Evolutionary conservation across 1,284 basidiomycete species (phyloP).

Genomic region (Thecaphora frezii): DNA sequence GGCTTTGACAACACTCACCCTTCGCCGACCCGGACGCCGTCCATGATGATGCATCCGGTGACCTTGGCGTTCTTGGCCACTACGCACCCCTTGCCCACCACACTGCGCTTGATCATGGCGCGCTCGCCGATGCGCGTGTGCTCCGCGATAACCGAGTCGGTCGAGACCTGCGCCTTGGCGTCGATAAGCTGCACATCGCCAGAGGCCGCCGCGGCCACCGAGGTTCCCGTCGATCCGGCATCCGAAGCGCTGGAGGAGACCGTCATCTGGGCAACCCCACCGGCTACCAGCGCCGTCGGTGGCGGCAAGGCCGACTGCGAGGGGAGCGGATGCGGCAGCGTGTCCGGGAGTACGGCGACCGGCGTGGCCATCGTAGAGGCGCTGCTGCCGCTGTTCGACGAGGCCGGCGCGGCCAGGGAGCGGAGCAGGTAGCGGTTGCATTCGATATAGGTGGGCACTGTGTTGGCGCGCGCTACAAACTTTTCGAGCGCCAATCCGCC

Average conservation of each 20-base stretch:
- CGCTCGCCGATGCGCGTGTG: constrained; percentile 81
- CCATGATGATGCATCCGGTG: constrained; percentile 81
- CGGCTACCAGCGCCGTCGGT: neutral
- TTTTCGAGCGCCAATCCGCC: constrained; percentile 59
- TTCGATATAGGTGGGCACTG: constrained; percentile 77
- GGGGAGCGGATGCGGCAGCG: constrained; percentile 32
- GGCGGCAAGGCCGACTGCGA: constrained; percentile 19
- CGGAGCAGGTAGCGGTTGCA: constrained; percentile 68
- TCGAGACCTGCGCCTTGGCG: constrained; percentile 78
- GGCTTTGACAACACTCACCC: constrained; percentile 65
- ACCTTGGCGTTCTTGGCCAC: constrained; percentile 86
- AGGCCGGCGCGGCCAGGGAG: constrained; percentile 2
- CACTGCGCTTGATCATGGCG: constrained; percentile 80
- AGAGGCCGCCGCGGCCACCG: constrained; percentile 2
- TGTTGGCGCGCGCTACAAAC: constrained; percentile 77
- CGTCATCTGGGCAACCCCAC: neutral
- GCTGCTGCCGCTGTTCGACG: neutral
- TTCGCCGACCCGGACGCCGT: constrained; percentile 83
- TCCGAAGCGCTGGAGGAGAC: constrained; percentile 2
- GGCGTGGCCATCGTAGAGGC: neutral
- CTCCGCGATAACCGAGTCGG: constrained; percentile 79
- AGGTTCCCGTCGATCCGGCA: neutral
- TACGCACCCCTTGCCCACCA: constrained; percentile 82
- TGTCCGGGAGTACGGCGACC: constrained; percentile 7
- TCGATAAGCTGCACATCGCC: constrained; percentile 62